Evolutionary conservation across 495 filamentous ascomycete species (phyloP), one percentile per base, ranked within the genome.

Genomic region (Penicillium fimorum): DNA sequence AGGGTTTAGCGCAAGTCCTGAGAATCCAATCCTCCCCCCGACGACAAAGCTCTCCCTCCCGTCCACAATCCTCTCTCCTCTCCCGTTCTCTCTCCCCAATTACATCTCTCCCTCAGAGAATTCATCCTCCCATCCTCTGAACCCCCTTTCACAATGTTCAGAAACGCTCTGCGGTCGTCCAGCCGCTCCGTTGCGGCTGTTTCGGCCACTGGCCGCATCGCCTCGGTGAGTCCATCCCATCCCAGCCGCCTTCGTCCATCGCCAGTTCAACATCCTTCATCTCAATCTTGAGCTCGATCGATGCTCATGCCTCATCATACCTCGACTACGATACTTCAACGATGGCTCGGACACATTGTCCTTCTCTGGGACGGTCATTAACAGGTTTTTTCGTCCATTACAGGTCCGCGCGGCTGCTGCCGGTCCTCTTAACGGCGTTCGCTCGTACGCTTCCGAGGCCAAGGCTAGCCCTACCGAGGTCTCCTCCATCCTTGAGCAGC

Each of bases 401-500:
- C 72, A 93, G 91, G 84, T 84, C 80, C 91, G 91, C 86, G 87
- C 88, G 80, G 86, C 85, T 83, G 84, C 85, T 80, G 87, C 92
- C 76, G 83, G 84, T 64, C 80, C 82, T 73, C 69, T 87, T 76
- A 85, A 83, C 83, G 80, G 82, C 71, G 78, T 85, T 74, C 89
- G 94, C 76, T 84, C 83, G 75, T 98, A 96, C 81, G 93, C 93
- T 70, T 82, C 84, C 76, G 92, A 96, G 76, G 90, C 91, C 56
- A 97, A 97, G 82, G 92, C 94, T 64, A 78, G 90, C 25, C 94
- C 94, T 64, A 97, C 94, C 63, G 94, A 98, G 82, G 94, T 98
- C 62, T 96, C 95, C 58, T 97, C 94, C 65, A 97, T 98, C 74
- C 89, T 98, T 69, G 94, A 97, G 82, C 92, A 97, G 85, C 83